Evolutionary conservation across 78 protist genomes (phyloP).

Genomic region (Protostelium mycophagum): DNA sequence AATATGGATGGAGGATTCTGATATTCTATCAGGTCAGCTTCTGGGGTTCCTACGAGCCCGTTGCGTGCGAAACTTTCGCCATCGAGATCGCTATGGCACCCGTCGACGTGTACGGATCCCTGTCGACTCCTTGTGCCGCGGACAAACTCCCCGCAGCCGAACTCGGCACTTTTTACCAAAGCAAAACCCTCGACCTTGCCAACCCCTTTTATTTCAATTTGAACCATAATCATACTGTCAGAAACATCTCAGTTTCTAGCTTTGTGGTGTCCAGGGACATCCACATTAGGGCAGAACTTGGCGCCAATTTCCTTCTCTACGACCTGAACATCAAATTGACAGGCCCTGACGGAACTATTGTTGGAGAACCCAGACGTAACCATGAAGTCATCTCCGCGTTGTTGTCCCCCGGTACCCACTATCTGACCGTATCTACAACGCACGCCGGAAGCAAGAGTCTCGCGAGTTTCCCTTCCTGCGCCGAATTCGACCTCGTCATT

Average conservation of each 20-base stretch:
- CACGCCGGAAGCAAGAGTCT: not conserved
- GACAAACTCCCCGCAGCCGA: not conserved
- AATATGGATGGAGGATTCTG: too few relatives aligned
- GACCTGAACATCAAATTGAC: not conserved
- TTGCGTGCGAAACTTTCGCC: not conserved
- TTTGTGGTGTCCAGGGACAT: not conserved
- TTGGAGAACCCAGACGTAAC: not conserved
- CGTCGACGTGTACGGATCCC: not conserved
- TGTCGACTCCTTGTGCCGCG: not conserved
- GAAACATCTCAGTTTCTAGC: not conserved
- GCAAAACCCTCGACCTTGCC: not conserved
- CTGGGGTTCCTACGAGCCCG: not conserved
- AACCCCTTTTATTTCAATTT: too few relatives aligned
- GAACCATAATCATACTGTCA: not conserved
- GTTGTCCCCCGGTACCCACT: not conserved
- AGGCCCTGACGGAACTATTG: not conserved
- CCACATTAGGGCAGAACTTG: not conserved
- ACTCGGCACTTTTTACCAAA: not conserved
- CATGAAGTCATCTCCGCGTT: not conserved
- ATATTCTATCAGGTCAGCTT: too few relatives aligned
- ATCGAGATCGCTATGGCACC: not conserved
- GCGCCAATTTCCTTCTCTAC: not conserved
- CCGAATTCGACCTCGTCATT: not conserved
- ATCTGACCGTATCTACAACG: not conserved
- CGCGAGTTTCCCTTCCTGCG: not conserved